Evolutionary conservation across 2,329 filamentous ascomycete genomes (phyloP).

Genomic region (Beauveria caledonica): DNA sequence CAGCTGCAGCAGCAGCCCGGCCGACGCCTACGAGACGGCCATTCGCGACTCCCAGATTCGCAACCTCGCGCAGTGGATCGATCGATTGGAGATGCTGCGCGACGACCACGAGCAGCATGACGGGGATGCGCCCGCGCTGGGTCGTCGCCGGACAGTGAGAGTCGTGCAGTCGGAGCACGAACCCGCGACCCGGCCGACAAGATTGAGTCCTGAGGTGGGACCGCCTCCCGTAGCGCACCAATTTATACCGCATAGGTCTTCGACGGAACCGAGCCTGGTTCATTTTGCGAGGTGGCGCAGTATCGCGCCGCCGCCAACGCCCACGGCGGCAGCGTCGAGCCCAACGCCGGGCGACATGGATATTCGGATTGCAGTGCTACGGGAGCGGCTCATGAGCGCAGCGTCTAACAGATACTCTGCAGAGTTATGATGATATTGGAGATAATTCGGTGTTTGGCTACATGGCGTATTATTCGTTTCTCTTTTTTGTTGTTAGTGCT

Average conservation of each 20-base stretch:
- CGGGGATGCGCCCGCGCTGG: not conserved
- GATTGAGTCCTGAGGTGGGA: not conserved
- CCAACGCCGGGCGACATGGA: not conserved
- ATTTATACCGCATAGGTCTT: not conserved
- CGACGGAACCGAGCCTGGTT: not conserved
- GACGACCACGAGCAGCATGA: not conserved
- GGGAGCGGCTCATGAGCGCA: not conserved
- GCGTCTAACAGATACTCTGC: not conserved
- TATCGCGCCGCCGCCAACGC: not conserved
- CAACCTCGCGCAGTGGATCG: constrained; percentile 12
- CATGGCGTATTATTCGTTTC: not conserved
- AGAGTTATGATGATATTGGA: not conserved
- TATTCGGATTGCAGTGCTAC: not conserved
- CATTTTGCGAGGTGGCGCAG: not conserved
- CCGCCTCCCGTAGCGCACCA: not conserved
- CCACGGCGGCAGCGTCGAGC: not conserved
- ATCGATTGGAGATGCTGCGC: constrained; percentile 9
- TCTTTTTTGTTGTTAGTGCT: not conserved
- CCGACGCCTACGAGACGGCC: not conserved
- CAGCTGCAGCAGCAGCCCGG: not conserved
- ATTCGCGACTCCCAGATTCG: constrained; percentile 12
- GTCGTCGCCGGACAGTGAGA: not conserved
- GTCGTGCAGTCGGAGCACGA: not conserved
- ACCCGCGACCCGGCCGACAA: not conserved
- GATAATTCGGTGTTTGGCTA: not conserved